These are phyloP conservation scores for Trichoderma gamsii DNA, from an alignment of 495 filamentous ascomycete genomes.

Conservation along the genomic window DNA sequence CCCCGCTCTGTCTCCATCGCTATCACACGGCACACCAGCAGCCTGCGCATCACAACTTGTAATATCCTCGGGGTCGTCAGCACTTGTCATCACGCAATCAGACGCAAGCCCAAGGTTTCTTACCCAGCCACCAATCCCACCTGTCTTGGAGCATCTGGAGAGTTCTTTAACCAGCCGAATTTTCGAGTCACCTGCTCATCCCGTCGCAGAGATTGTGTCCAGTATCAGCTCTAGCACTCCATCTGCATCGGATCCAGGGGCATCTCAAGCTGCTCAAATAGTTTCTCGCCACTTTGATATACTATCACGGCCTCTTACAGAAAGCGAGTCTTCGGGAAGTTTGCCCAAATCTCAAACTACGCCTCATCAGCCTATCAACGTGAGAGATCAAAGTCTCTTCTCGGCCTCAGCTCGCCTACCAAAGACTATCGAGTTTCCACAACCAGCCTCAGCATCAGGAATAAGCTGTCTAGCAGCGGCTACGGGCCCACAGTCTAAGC, in stretches of 20 bases:
- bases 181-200: not conserved
- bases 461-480: not conserved
- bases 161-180: conserved; percentile 2
- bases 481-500: not conserved
- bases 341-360: not conserved
- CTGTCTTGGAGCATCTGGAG: not conserved
- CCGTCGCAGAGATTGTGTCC: not conserved
- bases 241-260: not conserved
- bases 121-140: not conserved
- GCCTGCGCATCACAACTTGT: not conserved
- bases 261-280: conserved; percentile 3
- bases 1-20: not conserved
- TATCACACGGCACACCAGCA: not conserved
- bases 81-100: not conserved
- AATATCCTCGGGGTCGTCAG: not conserved
- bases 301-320: not conserved
- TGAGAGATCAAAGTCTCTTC: not conserved
- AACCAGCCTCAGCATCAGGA: not conserved
- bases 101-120: conserved; percentile 7
- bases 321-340: not conserved
- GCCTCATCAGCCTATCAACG: not conserved
- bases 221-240: not conserved
- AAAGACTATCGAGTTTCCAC: not conserved
- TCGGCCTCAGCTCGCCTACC: not conserved
- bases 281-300: not conserved